Conservation (phyloP, 1,139 yeast species). For the Yamadazyma mexicana region DNA sequence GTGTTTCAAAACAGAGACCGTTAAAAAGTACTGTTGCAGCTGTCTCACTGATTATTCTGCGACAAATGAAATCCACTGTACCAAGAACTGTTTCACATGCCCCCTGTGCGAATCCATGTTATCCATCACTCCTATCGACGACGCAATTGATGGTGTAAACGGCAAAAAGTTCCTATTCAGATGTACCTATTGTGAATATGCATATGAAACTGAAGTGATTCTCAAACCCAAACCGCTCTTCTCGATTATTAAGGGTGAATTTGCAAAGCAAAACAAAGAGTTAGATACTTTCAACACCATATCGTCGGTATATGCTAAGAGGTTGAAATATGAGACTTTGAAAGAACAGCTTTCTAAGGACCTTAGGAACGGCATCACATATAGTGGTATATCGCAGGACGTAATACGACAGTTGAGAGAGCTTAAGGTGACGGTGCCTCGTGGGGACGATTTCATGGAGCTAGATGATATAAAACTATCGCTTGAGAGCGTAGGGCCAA, state of each 20-base stretch:
- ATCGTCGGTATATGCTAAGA: slow-evolving; percentile 5
- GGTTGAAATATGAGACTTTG: slow-evolving; percentile 10
- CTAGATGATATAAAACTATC: slow-evolving; percentile 5
- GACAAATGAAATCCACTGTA: slow-evolving; percentile 25
- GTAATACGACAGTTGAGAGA: slow-evolving; percentile 14
- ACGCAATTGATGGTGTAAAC: slow-evolving; percentile 13
- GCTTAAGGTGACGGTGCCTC: slow-evolving; percentile 14
- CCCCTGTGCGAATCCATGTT: slow-evolving; percentile 35
- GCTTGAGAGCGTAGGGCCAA: slow-evolving; percentile 7
- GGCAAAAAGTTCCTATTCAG: slow-evolving; percentile 37
- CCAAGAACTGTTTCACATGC: slow-evolving; percentile 41
- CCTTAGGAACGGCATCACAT: slow-evolving; percentile 11
- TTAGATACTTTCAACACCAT: slow-evolving; percentile 4
- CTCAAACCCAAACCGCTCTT: slow-evolving; percentile 37
- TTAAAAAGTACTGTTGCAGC: slow-evolving; percentile 35
- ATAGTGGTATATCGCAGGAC: slow-evolving; percentile 13
- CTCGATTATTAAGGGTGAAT: slow-evolving; percentile 25
- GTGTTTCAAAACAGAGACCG: slow-evolving; percentile 26
- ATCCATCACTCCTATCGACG: slow-evolving; percentile 25
- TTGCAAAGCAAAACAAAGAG: neutral
- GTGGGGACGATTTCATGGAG: slow-evolving; percentile 5
- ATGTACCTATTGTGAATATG: slow-evolving; percentile 33
- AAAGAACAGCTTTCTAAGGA: slow-evolving; percentile 11
- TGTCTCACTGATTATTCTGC: slow-evolving; percentile 37
- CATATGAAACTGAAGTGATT: slow-evolving; percentile 28